Evolutionary conservation across 495 filamentous ascomycete genomes (phyloP).

Genomic region (Daldinia caldariorum): DNA sequence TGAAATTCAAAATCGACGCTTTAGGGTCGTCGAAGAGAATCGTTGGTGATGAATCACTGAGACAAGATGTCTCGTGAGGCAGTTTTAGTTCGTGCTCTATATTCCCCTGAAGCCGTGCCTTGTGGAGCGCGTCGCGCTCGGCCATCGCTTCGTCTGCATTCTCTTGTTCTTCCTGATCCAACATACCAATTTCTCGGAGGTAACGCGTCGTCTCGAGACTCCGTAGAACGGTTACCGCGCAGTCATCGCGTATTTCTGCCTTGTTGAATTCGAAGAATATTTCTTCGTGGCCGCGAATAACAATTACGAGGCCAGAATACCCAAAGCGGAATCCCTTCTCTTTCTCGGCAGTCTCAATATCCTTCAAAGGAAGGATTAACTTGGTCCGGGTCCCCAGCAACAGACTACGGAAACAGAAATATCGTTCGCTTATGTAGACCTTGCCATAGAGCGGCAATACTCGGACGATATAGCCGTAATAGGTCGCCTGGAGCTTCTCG

Average conservation of each 20-base stretch:
- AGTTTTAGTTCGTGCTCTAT: constrained; percentile 67
- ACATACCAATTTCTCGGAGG: constrained; percentile 74
- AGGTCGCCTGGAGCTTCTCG: constrained; percentile 89
- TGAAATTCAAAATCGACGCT: constrained; percentile 94
- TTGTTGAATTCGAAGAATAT: constrained; percentile 93
- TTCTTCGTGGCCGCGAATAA: constrained; percentile 94
- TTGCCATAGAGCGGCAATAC: constrained; percentile 95
- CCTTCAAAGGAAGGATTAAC: constrained; percentile 88
- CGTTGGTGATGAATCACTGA: constrained; percentile 66
- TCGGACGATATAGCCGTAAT: constrained; percentile 86
- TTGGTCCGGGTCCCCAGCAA: constrained; percentile 92
- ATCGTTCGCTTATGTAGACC: constrained; percentile 90
- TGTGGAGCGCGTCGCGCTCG: constrained; percentile 83
- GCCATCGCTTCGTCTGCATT: constrained; percentile 80
- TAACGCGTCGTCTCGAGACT: constrained; percentile 77
- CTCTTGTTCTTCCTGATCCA: constrained; percentile 73
- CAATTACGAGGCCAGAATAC: constrained; percentile 89
- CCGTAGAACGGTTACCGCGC: constrained; percentile 79
- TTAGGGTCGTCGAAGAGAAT: constrained; percentile 92
- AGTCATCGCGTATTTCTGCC: constrained; percentile 84
- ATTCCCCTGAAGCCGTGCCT: constrained; percentile 73
- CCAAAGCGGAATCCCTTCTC: constrained; percentile 95
- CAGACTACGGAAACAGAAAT: constrained; percentile 93
- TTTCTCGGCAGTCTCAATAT: constrained; percentile 93
- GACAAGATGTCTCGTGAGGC: constrained; percentile 60